Evolutionary conservation across 2,329 filamentous ascomycete species (phyloP).

Genomic region (Magnaporthales sp.): DNA sequence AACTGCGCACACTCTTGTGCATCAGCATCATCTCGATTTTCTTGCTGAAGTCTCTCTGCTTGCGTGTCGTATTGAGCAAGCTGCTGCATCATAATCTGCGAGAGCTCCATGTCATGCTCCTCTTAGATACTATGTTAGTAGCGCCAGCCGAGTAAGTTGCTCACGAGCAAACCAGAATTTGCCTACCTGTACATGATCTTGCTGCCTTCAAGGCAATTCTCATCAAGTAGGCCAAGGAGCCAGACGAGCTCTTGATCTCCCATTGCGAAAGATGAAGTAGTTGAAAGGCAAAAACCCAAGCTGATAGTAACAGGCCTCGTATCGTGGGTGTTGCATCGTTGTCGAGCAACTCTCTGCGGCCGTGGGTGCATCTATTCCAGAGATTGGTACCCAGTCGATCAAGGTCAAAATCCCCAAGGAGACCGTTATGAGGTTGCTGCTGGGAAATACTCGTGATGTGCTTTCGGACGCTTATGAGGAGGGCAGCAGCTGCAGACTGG

Average conservation of each 20-base stretch:
- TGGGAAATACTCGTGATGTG: conserved; percentile 24
- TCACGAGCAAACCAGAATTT: neutral
- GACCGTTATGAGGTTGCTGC: conserved; percentile 14
- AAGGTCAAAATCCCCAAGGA: conserved; percentile 33
- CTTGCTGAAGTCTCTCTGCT: neutral
- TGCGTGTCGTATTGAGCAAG: conserved; percentile 41
- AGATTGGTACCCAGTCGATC: conserved; percentile 48
- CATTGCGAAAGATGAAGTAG: conserved; percentile 52
- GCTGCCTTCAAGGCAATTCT: conserved; percentile 60
- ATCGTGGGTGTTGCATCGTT: conserved; percentile 12
- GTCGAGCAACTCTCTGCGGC: conserved; percentile 26
- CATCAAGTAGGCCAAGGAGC: conserved; percentile 45
- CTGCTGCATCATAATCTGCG: conserved; percentile 52
- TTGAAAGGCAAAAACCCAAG: conserved; percentile 53
- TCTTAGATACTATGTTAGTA: conserved; percentile 25
- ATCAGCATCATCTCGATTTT: conserved; percentile 17
- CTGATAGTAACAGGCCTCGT: conserved; percentile 26
- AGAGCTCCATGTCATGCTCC: conserved; percentile 45
- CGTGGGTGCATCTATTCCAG: conserved; percentile 58
- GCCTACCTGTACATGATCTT: conserved; percentile 51
- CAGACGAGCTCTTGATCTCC: conserved; percentile 14
- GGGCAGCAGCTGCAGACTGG: conserved; percentile 17
- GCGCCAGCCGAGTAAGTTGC: neutral
- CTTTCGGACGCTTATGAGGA: conserved; percentile 31
- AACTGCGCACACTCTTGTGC: conserved; percentile 25